Evolutionary conservation across 2,329 filamentous ascomycete species (phyloP), one percentile per base, ranked within the genome.

Genomic region (Shiraia sp.): DNA sequence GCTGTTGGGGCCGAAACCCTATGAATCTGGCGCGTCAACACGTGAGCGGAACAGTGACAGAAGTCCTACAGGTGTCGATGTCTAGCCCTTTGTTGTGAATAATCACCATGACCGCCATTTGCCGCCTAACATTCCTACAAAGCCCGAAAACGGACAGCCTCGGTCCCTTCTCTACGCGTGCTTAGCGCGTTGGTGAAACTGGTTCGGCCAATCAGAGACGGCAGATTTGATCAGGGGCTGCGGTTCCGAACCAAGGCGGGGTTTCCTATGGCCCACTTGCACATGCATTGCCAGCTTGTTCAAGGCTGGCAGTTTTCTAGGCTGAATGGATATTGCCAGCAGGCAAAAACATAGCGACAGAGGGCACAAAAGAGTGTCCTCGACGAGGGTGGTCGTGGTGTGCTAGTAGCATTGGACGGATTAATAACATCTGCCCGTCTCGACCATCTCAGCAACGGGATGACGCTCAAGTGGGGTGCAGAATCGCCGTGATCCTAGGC

Each of bases 191-290:
- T n/a, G n/a, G n/a, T n/a, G n/a, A n/a, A n/a, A n/a, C n/a, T n/a
- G n/a, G n/a, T n/a, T 38, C 15, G 45, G 15, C 50, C 15, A 53
- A 53, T 53, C 39, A 49, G 34, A 49, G 28, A 3, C 5, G 3
- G 19, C 12, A 23, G 33, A 38, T 41, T 40, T 38, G 37, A 38
- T 26, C 25, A 41, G 14, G 27, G 23, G 25, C 10, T 13, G 45
- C 47, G 49, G 47, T 43, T 53, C 49, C 49, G 44, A 24, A 23
- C n/a, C 40, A 40, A 40, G 19, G 49, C 50, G 50, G 50, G 47
- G 50, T 51, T 41, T 33, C 39, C 19, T 13, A 15, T n/a, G 39
- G 35, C 40, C 47, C 47, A 47, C 50, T 36, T 39, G 44, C 36
- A n/a, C 36, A 34, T 19, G 16, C 9, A 10, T 27, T 14, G n/a